A percentile compares a stretch with the other conserved stretches of the same genome.
These are phyloP conservation scores for Eimeria falciformis DNA, from an alignment of 169 alveolate species.

Conservation along the genomic window DNA sequence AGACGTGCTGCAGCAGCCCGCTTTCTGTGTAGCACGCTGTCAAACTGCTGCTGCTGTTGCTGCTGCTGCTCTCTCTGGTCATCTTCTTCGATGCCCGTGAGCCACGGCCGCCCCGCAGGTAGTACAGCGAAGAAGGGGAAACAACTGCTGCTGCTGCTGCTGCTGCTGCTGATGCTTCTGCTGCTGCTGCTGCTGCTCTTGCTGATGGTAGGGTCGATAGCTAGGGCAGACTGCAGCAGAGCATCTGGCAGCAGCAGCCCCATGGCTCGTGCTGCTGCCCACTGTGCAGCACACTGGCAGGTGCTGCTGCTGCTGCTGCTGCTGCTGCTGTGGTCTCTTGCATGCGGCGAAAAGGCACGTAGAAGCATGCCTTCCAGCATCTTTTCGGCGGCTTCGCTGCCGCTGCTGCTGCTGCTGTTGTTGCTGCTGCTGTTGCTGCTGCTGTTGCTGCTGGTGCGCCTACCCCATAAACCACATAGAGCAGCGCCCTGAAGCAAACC, in stretches of 20 bases:
- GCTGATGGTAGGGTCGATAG: not conserved
- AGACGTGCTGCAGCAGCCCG: constrained; percentile 12
- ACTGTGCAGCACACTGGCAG: constrained; percentile 39
- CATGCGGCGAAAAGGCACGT: not conserved
- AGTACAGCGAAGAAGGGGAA: not conserved
- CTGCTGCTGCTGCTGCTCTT: not conserved
- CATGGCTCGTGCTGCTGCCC: constrained; percentile 5
- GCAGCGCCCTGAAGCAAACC: constrained; percentile 57
- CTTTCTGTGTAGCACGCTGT: not conserved
- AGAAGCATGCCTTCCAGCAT: not conserved
- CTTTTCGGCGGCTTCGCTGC: not conserved
- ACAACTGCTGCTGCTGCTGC: not conserved
- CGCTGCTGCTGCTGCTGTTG: constrained; percentile 5
- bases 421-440: constrained; percentile 13
- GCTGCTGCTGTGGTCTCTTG: not conserved
- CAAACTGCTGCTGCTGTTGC: constrained; percentile 32
- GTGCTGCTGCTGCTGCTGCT: not conserved
- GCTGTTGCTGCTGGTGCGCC: constrained; percentile 5
- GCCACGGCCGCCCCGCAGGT: constrained; percentile 39
- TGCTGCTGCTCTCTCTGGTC: not conserved
- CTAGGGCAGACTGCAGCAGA: constrained; percentile 27
- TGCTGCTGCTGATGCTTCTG: constrained; percentile 23
- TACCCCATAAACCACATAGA: constrained; percentile 10
- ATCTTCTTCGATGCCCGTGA: not conserved
- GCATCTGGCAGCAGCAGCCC: constrained; percentile 41